Evolutionary conservation across 805 yeast species (phyloP).

Genomic region (Ogataea thermomethanolica): DNA sequence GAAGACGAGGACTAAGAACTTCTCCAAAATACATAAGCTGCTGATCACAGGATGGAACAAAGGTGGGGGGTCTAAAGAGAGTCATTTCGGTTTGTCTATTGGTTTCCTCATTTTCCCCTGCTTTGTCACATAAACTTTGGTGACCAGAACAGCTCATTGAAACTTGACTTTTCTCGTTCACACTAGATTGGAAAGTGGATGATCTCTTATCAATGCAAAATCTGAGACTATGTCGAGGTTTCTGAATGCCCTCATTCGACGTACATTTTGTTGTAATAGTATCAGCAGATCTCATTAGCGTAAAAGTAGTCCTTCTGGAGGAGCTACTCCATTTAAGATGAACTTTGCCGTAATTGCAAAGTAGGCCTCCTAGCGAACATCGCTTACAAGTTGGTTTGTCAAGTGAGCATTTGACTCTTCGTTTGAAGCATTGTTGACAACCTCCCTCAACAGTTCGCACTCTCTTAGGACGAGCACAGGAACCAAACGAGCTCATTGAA

Average conservation of each 20-base stretch:
- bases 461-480: slow-evolving; percentile 13
- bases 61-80: slow-evolving; percentile 4
- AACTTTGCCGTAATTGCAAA: slow-evolving; percentile 43
- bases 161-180: too few species aligned
- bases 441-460: slow-evolving; percentile 28
- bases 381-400: slow-evolving; percentile 39
- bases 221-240: too few species aligned
- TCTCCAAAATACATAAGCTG: slow-evolving; percentile 23
- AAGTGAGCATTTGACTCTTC: slow-evolving; percentile 47
- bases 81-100: not conserved
- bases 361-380: slow-evolving; percentile 36
- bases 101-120: too few species aligned
- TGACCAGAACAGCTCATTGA: too few species aligned
- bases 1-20: slow-evolving; percentile 25
- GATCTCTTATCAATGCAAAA: too few species aligned
- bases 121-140: too few species aligned
- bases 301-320: too few species aligned
- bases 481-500: too few species aligned
- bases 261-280: too few species aligned
- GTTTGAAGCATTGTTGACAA: slow-evolving; percentile 47
- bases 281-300: slow-evolving; percentile 15
- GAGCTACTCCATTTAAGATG: slow-evolving; percentile 42
- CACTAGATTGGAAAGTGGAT: too few species aligned
- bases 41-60: slow-evolving; percentile 7
- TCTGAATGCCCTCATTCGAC: too few species aligned